phyloP scores from a whole-genome alignment of 768 basidiomycete genomes.

The Termitomyces bulborhizus region DNA sequence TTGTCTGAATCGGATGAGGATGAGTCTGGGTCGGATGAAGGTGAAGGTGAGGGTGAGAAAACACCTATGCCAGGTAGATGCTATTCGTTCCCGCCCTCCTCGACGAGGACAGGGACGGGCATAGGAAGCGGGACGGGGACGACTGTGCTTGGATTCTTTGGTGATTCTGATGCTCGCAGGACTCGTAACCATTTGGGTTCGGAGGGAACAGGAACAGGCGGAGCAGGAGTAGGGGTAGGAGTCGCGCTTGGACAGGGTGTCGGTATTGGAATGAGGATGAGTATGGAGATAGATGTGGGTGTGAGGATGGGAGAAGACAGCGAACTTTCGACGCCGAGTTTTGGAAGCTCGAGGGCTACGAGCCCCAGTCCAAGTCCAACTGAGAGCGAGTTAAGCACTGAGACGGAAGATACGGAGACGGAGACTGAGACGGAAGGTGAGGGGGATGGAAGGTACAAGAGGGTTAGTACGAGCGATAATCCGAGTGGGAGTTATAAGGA shows the following conservation, averaged over 20 bases:
- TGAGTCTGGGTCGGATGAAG: neutral
- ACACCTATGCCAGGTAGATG: slow-evolving; percentile 24
- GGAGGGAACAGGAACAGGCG: neutral
- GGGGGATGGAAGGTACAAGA: neutral
- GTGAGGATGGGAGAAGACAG: slow-evolving; percentile 22
- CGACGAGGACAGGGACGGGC: neutral
- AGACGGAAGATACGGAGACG: slow-evolving; percentile 20
- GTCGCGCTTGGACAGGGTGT: neutral
- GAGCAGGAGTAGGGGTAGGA: neutral
- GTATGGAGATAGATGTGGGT: neutral
- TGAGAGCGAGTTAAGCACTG: slow-evolving; percentile 18
- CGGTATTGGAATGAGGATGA: neutral
- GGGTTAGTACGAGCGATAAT: neutral
- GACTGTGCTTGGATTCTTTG: neutral
- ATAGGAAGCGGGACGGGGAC: neutral
- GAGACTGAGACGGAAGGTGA: slow-evolving; percentile 14
- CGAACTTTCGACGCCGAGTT: slow-evolving; percentile 41
- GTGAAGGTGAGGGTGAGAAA: neutral
- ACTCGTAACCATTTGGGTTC: neutral
- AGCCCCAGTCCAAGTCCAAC: slow-evolving; percentile 5
- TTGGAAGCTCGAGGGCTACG: slow-evolving; percentile 36
- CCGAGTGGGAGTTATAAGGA: slow-evolving; percentile 42
- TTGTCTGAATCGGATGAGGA: slow-evolving; percentile 1
- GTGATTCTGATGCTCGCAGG: neutral
- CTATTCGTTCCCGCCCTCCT: slow-evolving; percentile 30